These are phyloP conservation scores for Gracilaria domingensis DNA, from an alignment of 23 red algal species.

Conservation along the genomic window DNA sequence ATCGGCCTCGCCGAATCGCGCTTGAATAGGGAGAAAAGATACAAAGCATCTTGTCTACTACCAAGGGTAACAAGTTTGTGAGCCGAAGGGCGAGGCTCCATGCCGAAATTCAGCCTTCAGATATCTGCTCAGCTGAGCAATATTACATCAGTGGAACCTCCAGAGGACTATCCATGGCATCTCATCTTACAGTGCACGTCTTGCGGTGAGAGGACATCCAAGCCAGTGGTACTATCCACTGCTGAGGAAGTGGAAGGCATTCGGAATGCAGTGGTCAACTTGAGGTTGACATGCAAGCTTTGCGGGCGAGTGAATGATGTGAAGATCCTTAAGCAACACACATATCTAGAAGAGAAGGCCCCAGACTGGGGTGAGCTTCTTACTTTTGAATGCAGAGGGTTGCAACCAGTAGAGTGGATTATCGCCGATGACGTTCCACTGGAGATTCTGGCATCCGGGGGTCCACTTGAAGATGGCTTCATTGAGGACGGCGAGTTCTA, in stretches of 20 bases:
- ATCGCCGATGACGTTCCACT: constrained; percentile 71
- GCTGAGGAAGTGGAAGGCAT: constrained; percentile 57
- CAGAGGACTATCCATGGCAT: constrained; percentile 72
- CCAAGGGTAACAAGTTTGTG: too few species aligned
- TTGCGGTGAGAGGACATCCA: constrained; percentile 67
- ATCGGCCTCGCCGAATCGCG: too few species aligned
- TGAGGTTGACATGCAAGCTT: constrained; percentile 78
- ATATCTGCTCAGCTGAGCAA: constrained; percentile 61
- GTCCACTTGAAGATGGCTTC: constrained; percentile 52
- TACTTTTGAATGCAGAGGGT: constrained; percentile 61
- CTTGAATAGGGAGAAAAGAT: too few species aligned
- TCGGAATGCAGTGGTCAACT: constrained; percentile 63
- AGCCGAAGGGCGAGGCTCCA: background rate
- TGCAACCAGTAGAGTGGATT: constrained; percentile 40
- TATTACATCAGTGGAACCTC: constrained; percentile 38
- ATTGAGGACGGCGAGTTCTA: constrained; percentile 73
- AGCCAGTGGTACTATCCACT: constrained; percentile 64
- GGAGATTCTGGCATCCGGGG: constrained; percentile 28
- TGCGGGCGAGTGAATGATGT: constrained; percentile 65
- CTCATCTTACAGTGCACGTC: constrained; percentile 46
- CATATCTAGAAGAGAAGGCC: constrained; percentile 31
- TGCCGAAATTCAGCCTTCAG: constrained; percentile 75
- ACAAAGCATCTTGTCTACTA: too few species aligned
- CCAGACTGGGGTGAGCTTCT: constrained; percentile 66
- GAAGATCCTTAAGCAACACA: constrained; percentile 30